These are phyloP conservation scores for Chlorociboria aeruginascens DNA, from an alignment of 495 filamentous ascomycete genomes.

Conservation along the genomic window DNA sequence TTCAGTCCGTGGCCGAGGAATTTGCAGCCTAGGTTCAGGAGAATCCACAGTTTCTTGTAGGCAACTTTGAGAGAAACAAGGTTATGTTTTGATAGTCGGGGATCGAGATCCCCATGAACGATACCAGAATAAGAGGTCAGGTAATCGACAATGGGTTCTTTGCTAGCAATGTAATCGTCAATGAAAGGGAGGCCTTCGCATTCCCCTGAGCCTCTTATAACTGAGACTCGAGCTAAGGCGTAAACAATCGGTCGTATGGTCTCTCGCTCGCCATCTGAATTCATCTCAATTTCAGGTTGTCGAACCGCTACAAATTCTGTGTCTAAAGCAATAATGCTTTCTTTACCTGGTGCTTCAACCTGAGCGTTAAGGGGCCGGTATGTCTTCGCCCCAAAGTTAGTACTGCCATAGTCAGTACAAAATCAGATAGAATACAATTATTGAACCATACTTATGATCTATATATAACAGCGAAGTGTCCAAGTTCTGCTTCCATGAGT, in stretches of 20 bases:
- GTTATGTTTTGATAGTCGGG: constrained; percentile 55
- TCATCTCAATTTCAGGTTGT: constrained; percentile 84
- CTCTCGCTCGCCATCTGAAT: constrained; percentile 76
- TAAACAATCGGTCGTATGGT: constrained; percentile 75
- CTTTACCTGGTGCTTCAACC: constrained; percentile 52
- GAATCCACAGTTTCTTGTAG: constrained; percentile 96
- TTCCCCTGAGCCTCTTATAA: constrained; percentile 65
- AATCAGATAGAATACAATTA: background rate
- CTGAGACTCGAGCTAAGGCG: constrained; percentile 79
- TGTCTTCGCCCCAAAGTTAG: constrained; percentile 29
- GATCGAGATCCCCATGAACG: constrained; percentile 70
- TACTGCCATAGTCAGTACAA: constrained; percentile 13
- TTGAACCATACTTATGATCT: constrained; percentile 48
- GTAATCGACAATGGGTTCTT: constrained; percentile 90
- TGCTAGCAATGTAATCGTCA: constrained; percentile 89
- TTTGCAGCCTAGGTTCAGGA: constrained; percentile 84
- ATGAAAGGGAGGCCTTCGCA: constrained; percentile 79
- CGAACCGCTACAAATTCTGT: constrained; percentile 91
- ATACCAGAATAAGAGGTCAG: constrained; percentile 90
- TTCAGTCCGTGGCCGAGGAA: constrained; percentile 90
- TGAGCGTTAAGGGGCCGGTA: constrained; percentile 48
- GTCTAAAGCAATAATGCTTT: constrained; percentile 77
- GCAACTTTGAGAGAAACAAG: constrained; percentile 80
- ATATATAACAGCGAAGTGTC: constrained; percentile 76
- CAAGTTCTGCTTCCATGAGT: constrained; percentile 71